A percentile compares a stretch with the other conserved stretches of the same genome.
These are phyloP conservation scores for Paracamarosporium sp. DNA, from an alignment of 2,329 filamentous ascomycete genomes.

Conservation along the genomic window DNA sequence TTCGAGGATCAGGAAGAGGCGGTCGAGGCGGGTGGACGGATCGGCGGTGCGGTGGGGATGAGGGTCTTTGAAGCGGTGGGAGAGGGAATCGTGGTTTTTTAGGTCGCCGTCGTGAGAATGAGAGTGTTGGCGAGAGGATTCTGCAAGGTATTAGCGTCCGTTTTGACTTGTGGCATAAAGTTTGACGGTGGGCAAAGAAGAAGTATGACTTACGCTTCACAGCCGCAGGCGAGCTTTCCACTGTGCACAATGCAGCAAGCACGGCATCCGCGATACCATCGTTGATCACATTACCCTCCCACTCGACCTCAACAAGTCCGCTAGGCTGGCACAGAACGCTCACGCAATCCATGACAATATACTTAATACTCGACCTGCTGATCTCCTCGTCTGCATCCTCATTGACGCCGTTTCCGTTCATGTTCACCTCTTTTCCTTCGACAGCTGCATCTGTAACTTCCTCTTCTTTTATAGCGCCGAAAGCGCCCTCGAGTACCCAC, in stretches of 20 bases:
- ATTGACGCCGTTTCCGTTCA: slow-evolving; percentile 42
- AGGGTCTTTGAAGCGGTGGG: slow-evolving; percentile 42
- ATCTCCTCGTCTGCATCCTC: slow-evolving; percentile 73
- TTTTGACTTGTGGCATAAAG: too few species aligned
- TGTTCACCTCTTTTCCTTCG: slow-evolving; percentile 45
- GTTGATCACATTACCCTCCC: slow-evolving; percentile 98
- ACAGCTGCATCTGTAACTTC: slow-evolving; percentile 38
- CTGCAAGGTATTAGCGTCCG: slow-evolving; percentile 24
- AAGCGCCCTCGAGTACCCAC: slow-evolving; percentile 94
- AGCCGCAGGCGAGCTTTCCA: slow-evolving; percentile 92
- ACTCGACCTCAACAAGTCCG: slow-evolving; percentile 88
- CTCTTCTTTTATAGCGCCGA: slow-evolving; percentile 72
- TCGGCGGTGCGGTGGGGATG: slow-evolving; percentile 79
- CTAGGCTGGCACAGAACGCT: slow-evolving; percentile 77
- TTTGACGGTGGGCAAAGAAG: not conserved
- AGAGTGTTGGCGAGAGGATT: slow-evolving; percentile 45
- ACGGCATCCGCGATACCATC: slow-evolving; percentile 98
- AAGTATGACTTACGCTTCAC: slow-evolving; percentile 74
- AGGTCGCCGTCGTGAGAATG: slow-evolving; percentile 25
- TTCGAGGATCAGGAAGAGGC: slow-evolving; percentile 95
- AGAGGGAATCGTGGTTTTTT: slow-evolving; percentile 13
- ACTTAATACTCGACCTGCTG: slow-evolving; percentile 59
- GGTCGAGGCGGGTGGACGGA: slow-evolving; percentile 78
- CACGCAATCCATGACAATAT: slow-evolving; percentile 88
- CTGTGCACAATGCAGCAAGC: slow-evolving; percentile 87